Base-by-base conservation (phyloP, 768 basidiomycete genomes). In the Agrocybe praecox region DNA sequence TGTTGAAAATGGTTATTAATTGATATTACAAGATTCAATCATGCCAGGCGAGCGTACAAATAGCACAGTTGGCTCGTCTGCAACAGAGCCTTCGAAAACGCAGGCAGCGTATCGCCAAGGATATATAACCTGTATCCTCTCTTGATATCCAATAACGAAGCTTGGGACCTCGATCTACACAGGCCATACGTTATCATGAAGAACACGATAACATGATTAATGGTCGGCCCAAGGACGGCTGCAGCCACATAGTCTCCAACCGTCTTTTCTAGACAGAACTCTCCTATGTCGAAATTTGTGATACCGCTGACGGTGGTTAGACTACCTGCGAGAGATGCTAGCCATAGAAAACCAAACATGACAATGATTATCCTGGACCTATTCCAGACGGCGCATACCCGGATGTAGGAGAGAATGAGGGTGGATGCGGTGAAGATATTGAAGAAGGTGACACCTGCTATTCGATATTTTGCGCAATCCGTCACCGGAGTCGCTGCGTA, bases 51-150 rank as follows among this genome's bases (percentile, higher is more conserved):
- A 19, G 43, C 49, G 44, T 10, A 56, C 55, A 56, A 21, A 24
- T 56, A 56, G 49, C 55, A 56, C 18, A 56, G 22, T 22, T 56
- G 55, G 43, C 49, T 49, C 7, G 48, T 50, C 23, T 56, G 55
- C 55, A 56, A 36, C 17, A 56, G 24, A 8, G 55, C 48, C 44
- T 48, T 56, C 6, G 55, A 56, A n/a, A 56, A 56, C 7, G 23
- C 43, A n/a, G 48, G 55, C n/a, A 56, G 55, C 6, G 48, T 42
- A 44, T 56, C 55, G n/a, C 55, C 55, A 8, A 56, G 32, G 19
- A 56, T 42, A 32, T 43, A 56, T 8, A 56, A 26, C 14, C 43
- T 48, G 23, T 50, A 49, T 4, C 55, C 55, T 8, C 18, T 29
- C 48, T 24, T 49, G 24, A 55, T 23, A 6, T 47, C 49, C 18